phyloP scores from a whole-genome alignment of 2,329 filamentous ascomycete genomes.

The Arthroderma uncinatum region DNA sequence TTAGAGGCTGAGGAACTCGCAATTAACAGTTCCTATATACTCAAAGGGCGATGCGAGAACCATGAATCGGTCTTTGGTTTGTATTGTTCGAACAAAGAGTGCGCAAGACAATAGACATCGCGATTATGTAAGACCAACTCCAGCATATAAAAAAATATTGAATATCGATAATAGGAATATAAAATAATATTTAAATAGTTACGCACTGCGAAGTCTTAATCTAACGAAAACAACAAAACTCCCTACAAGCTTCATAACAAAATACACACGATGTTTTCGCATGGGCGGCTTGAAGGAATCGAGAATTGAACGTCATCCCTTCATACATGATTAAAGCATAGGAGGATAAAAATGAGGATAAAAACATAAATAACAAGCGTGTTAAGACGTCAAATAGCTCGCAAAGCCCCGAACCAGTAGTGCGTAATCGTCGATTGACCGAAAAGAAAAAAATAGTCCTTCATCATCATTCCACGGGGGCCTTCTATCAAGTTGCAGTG shows the following conservation, averaged over 20 bases:
- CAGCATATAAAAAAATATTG: background rate
- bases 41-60: background rate
- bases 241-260: too few relatives aligned
- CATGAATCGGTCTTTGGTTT: background rate
- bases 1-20: background rate
- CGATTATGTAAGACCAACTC: background rate
- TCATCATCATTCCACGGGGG: background rate
- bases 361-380: background rate
- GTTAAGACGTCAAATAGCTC: background rate
- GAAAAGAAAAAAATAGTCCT: background rate
- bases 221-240: background rate
- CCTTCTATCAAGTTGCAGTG: background rate
- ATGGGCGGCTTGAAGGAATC: background rate
- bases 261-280: background rate
- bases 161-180: background rate
- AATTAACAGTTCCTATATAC: background rate
- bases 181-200: background rate
- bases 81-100: constrained; percentile 4
- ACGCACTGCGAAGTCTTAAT: background rate
- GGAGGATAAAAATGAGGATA: background rate
- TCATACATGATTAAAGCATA: background rate
- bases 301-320: background rate
- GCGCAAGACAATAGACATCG: background rate
- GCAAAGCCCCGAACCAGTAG: background rate
- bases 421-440: background rate